Conservation (phyloP, 371 early-diverging fungal genomes). For the Pancytospora philotis region DNA sequence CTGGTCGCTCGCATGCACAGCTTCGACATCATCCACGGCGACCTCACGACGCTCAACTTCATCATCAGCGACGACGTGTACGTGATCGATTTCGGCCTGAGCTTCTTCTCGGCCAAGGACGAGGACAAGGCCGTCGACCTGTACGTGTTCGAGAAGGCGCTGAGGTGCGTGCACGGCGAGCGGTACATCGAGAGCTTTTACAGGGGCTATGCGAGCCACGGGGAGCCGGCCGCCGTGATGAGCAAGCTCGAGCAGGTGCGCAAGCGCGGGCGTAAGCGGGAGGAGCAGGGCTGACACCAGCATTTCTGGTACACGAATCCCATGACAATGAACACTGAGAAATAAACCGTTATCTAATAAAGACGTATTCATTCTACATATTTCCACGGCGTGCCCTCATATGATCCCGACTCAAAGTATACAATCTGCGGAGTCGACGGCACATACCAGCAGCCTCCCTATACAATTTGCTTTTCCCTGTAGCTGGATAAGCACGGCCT, state of each 20-base stretch:
- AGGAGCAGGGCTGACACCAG: too few species aligned
- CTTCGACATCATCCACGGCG: constrained; percentile 80
- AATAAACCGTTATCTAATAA: too few species aligned
- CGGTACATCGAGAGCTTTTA: constrained; percentile 54
- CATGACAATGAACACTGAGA: too few species aligned
- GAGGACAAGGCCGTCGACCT: constrained; percentile 98
- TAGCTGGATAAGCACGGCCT: too few species aligned
- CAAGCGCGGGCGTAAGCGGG: constrained; percentile 53
- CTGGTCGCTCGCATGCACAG: constrained; percentile 70
- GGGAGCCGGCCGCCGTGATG: constrained; percentile 16
- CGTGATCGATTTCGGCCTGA: constrained; percentile 92
- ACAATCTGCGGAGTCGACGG: too few species aligned
- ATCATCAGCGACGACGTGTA: constrained; percentile 63
- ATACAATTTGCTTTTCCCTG: too few species aligned
- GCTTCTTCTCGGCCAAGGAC: constrained; percentile 67
- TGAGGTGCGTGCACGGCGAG: constrained; percentile 73
- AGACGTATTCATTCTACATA: too few species aligned
- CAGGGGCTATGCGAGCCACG: constrained; percentile 28
- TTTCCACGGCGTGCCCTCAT: too few species aligned
- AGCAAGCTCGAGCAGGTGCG: constrained; percentile 44
- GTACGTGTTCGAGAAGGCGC: constrained; percentile 86
- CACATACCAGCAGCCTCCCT: too few species aligned
- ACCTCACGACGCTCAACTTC: constrained; percentile 90
- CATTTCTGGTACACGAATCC: too few species aligned
- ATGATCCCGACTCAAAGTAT: too few species aligned